Conservation (phyloP, 441 rosid species). For the Biscutella auriculata region DNA sequence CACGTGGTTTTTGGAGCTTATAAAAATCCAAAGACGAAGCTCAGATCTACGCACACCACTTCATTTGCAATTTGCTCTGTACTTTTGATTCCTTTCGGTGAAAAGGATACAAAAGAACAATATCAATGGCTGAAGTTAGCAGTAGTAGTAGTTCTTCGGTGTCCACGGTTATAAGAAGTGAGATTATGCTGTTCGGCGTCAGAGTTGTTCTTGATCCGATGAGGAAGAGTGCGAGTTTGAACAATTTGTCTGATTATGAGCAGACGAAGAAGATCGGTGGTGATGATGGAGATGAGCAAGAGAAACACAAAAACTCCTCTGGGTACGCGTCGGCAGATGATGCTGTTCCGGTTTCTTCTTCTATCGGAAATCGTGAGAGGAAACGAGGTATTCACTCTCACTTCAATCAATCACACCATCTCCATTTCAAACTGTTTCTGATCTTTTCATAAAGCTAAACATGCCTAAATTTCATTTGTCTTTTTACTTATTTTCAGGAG, state of each 20-base stretch:
- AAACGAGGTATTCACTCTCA: no score
- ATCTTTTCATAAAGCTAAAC: no score
- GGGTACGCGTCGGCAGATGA: constrained; percentile 92
- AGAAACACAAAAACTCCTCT: no score
- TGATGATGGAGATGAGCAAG: no score
- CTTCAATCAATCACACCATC: no score
- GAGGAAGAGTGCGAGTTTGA: constrained; percentile 89
- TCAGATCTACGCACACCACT: no score
- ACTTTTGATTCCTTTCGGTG: no score
- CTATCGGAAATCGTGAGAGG: constrained; percentile 45
- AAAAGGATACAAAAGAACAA: no score
- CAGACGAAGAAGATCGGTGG: constrained; percentile 13
- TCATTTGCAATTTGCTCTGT: no score
- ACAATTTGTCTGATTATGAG: constrained; percentile 75
- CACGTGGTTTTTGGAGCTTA: constrained; percentile 24
- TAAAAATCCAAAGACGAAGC: background rate
- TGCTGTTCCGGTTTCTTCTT: constrained; percentile 38
- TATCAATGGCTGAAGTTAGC: constrained; percentile 23
- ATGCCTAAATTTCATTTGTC: no score
- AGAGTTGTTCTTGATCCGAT: constrained; percentile 80
- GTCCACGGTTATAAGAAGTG: constrained; percentile 25
- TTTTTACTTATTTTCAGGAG: no score
- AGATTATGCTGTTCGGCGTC: constrained; percentile 86
- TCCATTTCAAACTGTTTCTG: no score
- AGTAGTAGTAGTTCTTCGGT: constrained; percentile 13